These are phyloP conservation scores for Lepraria neglecta DNA, from an alignment of 495 filamentous ascomycete species.

Conservation along the genomic window DNA sequence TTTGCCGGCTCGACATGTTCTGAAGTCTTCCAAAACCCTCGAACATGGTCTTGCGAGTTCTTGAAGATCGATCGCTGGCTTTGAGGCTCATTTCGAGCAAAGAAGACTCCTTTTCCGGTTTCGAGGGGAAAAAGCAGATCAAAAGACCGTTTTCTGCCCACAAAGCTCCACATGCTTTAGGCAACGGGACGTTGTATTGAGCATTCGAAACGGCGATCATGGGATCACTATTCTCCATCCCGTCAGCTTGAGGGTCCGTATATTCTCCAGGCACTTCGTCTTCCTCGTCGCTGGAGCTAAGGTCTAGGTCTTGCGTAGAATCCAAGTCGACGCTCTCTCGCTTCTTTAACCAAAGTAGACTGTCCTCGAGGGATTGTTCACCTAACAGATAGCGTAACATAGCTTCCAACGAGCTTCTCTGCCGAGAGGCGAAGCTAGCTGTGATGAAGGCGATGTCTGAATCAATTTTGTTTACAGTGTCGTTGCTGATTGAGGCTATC, in stretches of 20 bases:
- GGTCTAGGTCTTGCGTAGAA: constrained; percentile 44
- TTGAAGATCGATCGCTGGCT: constrained; percentile 52
- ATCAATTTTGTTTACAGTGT: constrained; percentile 55
- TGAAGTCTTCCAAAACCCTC: constrained; percentile 80
- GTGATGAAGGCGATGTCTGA: constrained; percentile 65
- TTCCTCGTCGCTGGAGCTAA: constrained; percentile 81
- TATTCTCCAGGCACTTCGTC: constrained; percentile 56
- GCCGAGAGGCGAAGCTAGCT: constrained; percentile 57
- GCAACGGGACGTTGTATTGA: constrained; percentile 70
- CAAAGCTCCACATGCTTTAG: constrained; percentile 64
- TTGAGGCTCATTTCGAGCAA: constrained; percentile 57
- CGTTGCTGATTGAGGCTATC: constrained; percentile 68
- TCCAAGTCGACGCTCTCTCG: constrained; percentile 54
- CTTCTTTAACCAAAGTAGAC: constrained; percentile 60
- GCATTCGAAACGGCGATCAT: constrained; percentile 54
- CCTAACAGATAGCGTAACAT: constrained; percentile 78
- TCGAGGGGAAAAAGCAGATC: constrained; percentile 81
- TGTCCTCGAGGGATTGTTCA: constrained; percentile 69
- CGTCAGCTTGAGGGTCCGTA: constrained; percentile 37
- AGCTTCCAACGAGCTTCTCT: constrained; percentile 75
- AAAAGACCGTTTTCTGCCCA: constrained; percentile 75
- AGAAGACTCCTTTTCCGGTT: constrained; percentile 62
- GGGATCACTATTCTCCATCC: constrained; percentile 48
- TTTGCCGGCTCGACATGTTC: constrained; percentile 49
- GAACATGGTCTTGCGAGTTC: constrained; percentile 61